A percentile compares a stretch with the other conserved stretches of the same genome.
phyloP scores from a whole-genome alignment of 139 green algal genomes.

The Eudorina sp. region DNA sequence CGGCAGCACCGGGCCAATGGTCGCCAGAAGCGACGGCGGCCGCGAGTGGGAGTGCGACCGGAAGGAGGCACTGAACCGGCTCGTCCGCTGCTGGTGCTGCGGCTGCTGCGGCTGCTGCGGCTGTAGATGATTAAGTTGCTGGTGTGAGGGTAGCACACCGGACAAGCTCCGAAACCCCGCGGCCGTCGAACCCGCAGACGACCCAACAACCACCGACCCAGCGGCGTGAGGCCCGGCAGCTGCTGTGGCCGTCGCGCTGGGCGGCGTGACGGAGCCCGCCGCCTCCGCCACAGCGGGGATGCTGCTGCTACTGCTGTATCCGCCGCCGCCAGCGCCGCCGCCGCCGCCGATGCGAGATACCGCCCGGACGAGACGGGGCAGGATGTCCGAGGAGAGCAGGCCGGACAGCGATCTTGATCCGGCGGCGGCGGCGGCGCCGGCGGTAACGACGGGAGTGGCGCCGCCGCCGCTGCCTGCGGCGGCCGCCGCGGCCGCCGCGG shows the following conservation, averaged over 20 bases:
- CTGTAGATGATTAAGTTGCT: too few species aligned
- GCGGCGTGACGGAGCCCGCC: too few species aligned
- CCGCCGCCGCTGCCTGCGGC: neutral
- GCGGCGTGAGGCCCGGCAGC: too few species aligned
- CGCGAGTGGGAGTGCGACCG: neutral
- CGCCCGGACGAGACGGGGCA: neutral
- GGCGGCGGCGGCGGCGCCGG: neutral
- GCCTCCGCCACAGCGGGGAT: too few species aligned
- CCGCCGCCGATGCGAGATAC: neutral
- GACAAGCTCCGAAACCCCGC: too few species aligned
- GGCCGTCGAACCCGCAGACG: too few species aligned
- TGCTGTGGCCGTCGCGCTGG: too few species aligned
- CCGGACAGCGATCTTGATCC: neutral
- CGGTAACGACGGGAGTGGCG: neutral
- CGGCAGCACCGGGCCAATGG: slow-evolving; percentile 9
- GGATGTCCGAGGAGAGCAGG: neutral
- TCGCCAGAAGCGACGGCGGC: neutral
- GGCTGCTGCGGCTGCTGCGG: neutral
- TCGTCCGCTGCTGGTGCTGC: too few species aligned
- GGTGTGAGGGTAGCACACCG: too few species aligned
- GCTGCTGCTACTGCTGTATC: neutral
- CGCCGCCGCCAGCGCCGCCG: neutral
- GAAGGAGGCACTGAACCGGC: too few species aligned
- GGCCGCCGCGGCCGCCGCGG: too few species aligned
- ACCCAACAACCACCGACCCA: too few species aligned